These are phyloP conservation scores for Chloromonas sp. DNA, from an alignment of 163 green algal genomes.

Conservation along the genomic window DNA sequence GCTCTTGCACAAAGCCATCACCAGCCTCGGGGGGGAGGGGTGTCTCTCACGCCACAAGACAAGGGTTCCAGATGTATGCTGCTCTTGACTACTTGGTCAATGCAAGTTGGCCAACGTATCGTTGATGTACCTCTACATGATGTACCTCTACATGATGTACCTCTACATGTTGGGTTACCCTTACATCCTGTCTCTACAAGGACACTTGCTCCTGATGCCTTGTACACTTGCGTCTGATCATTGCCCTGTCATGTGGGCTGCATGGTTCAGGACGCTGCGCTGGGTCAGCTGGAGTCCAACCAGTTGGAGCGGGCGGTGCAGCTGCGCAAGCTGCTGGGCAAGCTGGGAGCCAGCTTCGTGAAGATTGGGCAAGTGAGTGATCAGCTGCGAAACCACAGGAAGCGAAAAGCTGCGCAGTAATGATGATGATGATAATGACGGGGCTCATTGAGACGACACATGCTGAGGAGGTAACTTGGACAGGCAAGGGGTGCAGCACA, in stretches of 20 bases:
- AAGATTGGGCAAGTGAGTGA: slow-evolving; percentile 60
- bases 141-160: background rate
- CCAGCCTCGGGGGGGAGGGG: background rate
- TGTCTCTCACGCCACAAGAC: background rate
- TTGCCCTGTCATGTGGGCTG: background rate
- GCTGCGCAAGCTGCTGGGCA: slow-evolving; percentile 64
- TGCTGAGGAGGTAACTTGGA: too few relatives aligned
- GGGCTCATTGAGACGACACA: too few relatives aligned
- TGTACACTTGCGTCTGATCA: too few relatives aligned
- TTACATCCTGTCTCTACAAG: too few relatives aligned
- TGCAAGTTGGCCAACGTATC: background rate
- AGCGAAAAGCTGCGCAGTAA: too few relatives aligned
- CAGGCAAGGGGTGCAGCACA: too few relatives aligned
- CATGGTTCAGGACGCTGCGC: slow-evolving; percentile 51
- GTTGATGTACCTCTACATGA: background rate
- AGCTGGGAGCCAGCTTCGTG: slow-evolving; percentile 77
- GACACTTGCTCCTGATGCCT: too few relatives aligned
- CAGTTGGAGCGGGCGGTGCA: slow-evolving; percentile 39
- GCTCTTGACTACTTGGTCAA: background rate
- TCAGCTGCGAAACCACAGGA: too few relatives aligned
- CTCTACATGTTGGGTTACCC: too few relatives aligned
- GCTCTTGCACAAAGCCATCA: background rate
- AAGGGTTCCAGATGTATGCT: background rate
- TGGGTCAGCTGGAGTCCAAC: slow-evolving; percentile 60
- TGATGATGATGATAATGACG: too few relatives aligned